Conservation (phyloP, 768 basidiomycete species). For the Psilocybe cyanescens region DNA sequence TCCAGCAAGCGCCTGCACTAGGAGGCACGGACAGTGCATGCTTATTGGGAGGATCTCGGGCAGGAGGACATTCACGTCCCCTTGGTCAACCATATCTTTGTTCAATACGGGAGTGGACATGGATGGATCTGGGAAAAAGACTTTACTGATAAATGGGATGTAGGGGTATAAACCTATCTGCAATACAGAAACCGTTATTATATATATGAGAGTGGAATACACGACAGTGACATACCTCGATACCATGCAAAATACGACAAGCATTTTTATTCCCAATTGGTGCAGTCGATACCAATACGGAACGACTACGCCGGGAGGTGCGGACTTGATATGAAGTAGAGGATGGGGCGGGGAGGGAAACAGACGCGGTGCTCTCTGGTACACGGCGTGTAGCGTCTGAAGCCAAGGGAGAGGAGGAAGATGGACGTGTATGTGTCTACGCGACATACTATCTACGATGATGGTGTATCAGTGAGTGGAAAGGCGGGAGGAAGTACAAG, state of each 20-base stretch:
- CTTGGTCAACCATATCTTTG: neutral
- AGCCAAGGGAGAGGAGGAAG: slow-evolving; percentile 46
- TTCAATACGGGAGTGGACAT: neutral
- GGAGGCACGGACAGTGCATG: slow-evolving; percentile 54
- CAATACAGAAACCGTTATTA: neutral
- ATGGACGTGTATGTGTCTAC: slow-evolving; percentile 51
- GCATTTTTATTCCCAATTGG: slow-evolving; percentile 45
- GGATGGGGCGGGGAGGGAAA: slow-evolving; percentile 49
- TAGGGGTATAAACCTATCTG: slow-evolving; percentile 71
- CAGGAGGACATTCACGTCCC: slow-evolving; percentile 59
- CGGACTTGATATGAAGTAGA: slow-evolving; percentile 42
- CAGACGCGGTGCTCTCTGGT: slow-evolving; percentile 27
- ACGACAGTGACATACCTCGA: slow-evolving; percentile 50
- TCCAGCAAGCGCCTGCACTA: slow-evolving; percentile 39
- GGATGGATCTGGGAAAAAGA: neutral
- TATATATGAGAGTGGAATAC: neutral
- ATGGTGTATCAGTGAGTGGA: neutral
- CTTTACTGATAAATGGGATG: slow-evolving; percentile 43
- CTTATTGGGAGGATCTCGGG: slow-evolving; percentile 64
- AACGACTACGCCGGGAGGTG: slow-evolving; percentile 36
- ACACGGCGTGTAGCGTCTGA: slow-evolving; percentile 52
- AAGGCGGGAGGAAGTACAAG: neutral
- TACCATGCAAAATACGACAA: slow-evolving; percentile 71
- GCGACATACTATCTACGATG: slow-evolving; percentile 50
- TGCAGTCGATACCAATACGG: slow-evolving; percentile 50